Conservation (phyloP, 306 rosid genomes). For the Castanea mollissima region DNA sequence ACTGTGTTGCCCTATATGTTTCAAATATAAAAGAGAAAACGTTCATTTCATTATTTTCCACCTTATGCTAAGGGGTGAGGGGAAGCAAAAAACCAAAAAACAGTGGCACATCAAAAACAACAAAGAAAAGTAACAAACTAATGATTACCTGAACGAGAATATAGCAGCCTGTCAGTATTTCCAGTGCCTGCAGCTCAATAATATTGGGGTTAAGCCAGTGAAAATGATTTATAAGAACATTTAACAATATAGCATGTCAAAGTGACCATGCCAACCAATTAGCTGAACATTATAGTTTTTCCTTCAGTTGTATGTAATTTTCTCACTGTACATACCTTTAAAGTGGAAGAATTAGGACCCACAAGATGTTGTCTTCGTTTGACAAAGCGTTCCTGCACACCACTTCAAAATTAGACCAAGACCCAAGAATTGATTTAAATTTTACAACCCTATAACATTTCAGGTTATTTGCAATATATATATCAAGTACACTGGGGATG, state of each 20-base stretch:
- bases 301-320: background rate
- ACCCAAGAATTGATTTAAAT: background rate
- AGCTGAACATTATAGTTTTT: background rate
- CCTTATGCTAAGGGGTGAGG: background rate
- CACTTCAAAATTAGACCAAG: slow-evolving; percentile 3
- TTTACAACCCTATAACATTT: background rate
- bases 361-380: slow-evolving; percentile 83
- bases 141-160: slow-evolving; percentile 77
- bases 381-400: slow-evolving; percentile 77
- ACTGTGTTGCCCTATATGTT: slow-evolving; percentile 77
- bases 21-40: slow-evolving; percentile 3
- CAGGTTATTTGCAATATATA: background rate
- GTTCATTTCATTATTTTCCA: slow-evolving; percentile 2
- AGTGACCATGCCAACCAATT: background rate
- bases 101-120: background rate
- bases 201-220: background rate
- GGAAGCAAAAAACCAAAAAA: background rate
- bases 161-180: slow-evolving; percentile 76
- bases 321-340: slow-evolving; percentile 53
- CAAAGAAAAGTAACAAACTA: slow-evolving; percentile 18
- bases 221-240: background rate
- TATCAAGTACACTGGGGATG: too few relatives aligned
- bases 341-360: slow-evolving; percentile 85
- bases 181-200: slow-evolving; percentile 53
- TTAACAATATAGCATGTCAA: background rate